Conservation (phyloP, 257 asterid genomes). For the Voacanga thouarsii region DNA sequence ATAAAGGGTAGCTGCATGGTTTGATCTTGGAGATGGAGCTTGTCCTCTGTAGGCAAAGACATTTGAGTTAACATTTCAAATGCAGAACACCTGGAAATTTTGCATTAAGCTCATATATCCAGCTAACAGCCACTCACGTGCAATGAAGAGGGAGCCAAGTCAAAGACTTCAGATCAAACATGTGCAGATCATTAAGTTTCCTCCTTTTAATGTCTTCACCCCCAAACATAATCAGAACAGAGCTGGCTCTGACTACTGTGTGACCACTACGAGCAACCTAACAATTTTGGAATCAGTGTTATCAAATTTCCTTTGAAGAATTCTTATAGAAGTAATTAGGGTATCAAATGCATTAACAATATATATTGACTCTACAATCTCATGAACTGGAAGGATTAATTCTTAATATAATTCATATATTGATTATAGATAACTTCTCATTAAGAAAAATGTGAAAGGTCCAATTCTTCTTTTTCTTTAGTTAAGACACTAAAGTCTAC, state of each 20-base stretch:
- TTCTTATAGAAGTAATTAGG: background rate
- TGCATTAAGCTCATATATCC: background rate
- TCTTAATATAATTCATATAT: background rate
- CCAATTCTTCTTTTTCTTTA: too few species aligned
- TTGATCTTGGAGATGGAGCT: conserved; percentile 84
- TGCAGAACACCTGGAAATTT: background rate
- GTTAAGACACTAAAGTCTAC: background rate
- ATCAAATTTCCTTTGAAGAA: background rate
- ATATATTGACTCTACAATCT: background rate
- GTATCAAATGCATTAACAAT: background rate
- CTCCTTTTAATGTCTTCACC: conserved; percentile 84
- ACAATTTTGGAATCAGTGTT: background rate
- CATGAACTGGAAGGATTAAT: background rate
- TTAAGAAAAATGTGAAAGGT: background rate
- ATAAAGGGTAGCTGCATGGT: conserved; percentile 85
- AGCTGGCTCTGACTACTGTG: conserved; percentile 80
- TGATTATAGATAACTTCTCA: background rate
- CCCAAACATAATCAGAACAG: conserved; percentile 81
- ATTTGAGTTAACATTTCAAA: background rate
- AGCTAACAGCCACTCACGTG: conserved; percentile 59
- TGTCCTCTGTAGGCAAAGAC: conserved; percentile 59
- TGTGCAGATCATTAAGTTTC: conserved; percentile 90
- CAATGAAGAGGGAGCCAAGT: conserved; percentile 99
- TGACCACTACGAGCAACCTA: conserved; percentile 98
- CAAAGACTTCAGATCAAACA: conserved; percentile 93